These are phyloP conservation scores for Leccinellum rugosiceps DNA, from an alignment of 768 basidiomycete genomes.

Conservation along the genomic window DNA sequence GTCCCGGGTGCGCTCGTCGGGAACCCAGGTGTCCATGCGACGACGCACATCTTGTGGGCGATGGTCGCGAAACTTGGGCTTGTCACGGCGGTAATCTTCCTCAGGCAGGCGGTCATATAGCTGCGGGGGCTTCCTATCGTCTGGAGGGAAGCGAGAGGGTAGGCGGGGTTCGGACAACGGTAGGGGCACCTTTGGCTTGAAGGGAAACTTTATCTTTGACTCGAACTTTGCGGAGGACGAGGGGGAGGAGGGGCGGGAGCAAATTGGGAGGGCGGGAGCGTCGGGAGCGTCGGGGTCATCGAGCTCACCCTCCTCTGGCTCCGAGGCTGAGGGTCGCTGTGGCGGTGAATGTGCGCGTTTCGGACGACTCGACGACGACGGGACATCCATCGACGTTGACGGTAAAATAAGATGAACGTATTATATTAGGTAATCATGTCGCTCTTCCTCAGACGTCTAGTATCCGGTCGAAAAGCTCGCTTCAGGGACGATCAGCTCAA, in stretches of 20 bases:
- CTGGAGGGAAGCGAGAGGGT: constrained; percentile 32
- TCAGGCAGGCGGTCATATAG: constrained; percentile 42
- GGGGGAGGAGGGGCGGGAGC: constrained; percentile 32
- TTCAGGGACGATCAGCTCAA: constrained; percentile 65
- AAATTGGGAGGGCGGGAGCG: constrained; percentile 4
- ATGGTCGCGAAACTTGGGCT: constrained; percentile 19
- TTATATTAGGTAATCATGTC: constrained; percentile 41
- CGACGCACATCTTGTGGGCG: constrained; percentile 23
- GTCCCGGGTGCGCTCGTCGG: constrained; percentile 27
- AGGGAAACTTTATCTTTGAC: constrained; percentile 67
- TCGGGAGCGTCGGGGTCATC: constrained; percentile 47
- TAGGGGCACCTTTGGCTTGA: constrained; percentile 46
- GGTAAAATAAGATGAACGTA: not conserved
- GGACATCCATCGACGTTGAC: constrained; percentile 10
- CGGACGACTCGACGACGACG: constrained; percentile 12
- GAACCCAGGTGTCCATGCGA: constrained; percentile 24
- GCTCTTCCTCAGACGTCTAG: constrained; percentile 66
- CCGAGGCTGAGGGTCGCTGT: constrained; percentile 52
- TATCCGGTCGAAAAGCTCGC: constrained; percentile 80
- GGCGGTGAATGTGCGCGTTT: constrained; percentile 66
- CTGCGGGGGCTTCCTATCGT: constrained; percentile 25
- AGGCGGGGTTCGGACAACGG: constrained; percentile 18
- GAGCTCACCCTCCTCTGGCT: constrained; percentile 82
- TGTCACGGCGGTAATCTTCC: constrained; percentile 41
- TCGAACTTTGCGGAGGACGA: constrained; percentile 33